These are phyloP conservation scores for Chlorociboria aeruginascens DNA, from an alignment of 495 filamentous ascomycete species.

Conservation along the genomic window DNA sequence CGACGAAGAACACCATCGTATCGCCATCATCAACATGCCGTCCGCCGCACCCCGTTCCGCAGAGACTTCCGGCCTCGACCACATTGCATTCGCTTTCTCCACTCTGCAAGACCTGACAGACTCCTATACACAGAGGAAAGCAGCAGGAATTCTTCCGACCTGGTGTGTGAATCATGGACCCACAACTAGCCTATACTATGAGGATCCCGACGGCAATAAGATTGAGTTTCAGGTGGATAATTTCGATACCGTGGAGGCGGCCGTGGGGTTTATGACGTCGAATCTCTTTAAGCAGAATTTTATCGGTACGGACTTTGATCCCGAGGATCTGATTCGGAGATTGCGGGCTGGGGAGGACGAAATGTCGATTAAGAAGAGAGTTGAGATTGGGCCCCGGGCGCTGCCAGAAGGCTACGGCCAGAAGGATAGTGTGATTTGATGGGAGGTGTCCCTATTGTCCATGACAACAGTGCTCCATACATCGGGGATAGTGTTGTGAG, in stretches of 20 bases:
- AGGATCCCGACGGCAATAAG: constrained; percentile 33
- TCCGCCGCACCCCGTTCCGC: constrained; percentile 9
- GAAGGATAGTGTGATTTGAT: too few species aligned
- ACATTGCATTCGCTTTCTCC: constrained; percentile 29
- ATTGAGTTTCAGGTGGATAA: constrained; percentile 35
- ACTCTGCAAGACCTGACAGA: constrained; percentile 21
- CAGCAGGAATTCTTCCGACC: constrained; percentile 24
- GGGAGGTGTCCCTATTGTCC: too few species aligned
- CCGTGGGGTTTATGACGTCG: constrained; percentile 23
- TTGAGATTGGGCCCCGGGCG: background rate
- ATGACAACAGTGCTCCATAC: too few species aligned
- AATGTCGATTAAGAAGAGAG: background rate
- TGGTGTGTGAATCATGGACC: constrained; percentile 33
- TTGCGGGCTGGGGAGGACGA: background rate
- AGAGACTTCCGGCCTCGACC: constrained; percentile 23
- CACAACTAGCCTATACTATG: constrained; percentile 32
- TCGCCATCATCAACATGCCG: constrained; percentile 24
- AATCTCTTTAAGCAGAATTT: constrained; percentile 21
- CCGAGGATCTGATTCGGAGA: constrained; percentile 16
- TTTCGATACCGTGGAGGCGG: constrained; percentile 26
- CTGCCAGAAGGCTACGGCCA: too few species aligned
- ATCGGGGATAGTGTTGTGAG: too few species aligned
- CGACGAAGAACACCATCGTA: constrained; percentile 36
- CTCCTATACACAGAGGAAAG: constrained; percentile 24
- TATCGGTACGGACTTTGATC: constrained; percentile 25